Conservation (phyloP, 2,329 filamentous ascomycete species). For the Pyrenochaeta sp. region DNA sequence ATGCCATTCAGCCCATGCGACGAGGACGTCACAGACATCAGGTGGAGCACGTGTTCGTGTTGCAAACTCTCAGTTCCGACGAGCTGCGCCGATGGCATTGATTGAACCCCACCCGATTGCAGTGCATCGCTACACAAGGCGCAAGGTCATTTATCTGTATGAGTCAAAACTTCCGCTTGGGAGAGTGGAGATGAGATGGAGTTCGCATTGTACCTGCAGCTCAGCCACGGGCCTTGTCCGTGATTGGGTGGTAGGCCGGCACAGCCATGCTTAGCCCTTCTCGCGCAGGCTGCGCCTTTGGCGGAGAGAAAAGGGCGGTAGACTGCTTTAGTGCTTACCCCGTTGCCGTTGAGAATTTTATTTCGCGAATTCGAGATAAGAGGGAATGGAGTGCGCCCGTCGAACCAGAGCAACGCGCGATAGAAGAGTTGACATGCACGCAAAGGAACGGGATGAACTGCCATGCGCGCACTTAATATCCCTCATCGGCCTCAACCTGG, state of each 20-base stretch:
- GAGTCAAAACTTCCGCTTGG: no score
- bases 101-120: no score
- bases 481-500: not conserved
- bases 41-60: no score
- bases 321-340: constrained; percentile 16
- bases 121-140: no score
- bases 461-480: not conserved
- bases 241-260: constrained; percentile 10
- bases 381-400: not conserved
- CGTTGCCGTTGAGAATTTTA: constrained; percentile 2
- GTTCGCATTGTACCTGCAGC: constrained; percentile 6
- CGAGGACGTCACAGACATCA: no score
- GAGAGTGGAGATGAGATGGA: no score
- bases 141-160: no score
- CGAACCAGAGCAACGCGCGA: not conserved
- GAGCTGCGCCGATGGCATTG: no score
- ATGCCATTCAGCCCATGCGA: no score
- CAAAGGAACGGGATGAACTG: no score
- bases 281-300: constrained; percentile 14
- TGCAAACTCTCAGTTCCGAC: no score
- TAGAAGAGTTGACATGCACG: not conserved
- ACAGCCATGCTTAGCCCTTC: constrained; percentile 10
- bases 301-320: constrained; percentile 19
- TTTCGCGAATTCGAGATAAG: not conserved
- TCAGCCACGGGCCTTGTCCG: constrained; percentile 12